Evolutionary conservation across 768 basidiomycete genomes (phyloP).

Genomic region (Suillus luteus): DNA sequence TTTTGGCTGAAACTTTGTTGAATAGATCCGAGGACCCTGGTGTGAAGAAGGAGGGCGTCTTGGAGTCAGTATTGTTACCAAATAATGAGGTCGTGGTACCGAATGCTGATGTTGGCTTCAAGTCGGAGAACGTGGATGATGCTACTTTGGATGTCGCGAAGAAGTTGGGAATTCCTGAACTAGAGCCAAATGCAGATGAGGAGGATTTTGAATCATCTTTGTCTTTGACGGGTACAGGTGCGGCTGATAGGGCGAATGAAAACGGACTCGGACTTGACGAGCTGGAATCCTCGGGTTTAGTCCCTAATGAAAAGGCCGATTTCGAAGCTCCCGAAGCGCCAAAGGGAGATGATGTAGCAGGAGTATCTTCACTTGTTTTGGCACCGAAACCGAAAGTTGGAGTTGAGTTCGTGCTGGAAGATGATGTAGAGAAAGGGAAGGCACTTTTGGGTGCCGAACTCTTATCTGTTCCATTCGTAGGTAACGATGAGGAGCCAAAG

Average conservation of each 20-base stretch:
- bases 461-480: slow-evolving; percentile 20
- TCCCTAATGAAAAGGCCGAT: slow-evolving; percentile 30
- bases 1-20: slow-evolving; percentile 11
- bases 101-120: slow-evolving; percentile 29
- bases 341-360: slow-evolving; percentile 17
- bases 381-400: slow-evolving; percentile 20
- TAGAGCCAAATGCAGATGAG: slow-evolving; percentile 22
- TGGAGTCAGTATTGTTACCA: slow-evolving; percentile 23
- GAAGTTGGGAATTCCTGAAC: slow-evolving; percentile 22
- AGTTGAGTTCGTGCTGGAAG: slow-evolving; percentile 11
- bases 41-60: slow-evolving; percentile 18
- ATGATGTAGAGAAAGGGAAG: slow-evolving; percentile 22
- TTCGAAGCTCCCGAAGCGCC: slow-evolving; percentile 26
- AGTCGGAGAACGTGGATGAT: slow-evolving; percentile 24
- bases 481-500: slow-evolving; percentile 28
- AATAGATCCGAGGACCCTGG: slow-evolving; percentile 12
- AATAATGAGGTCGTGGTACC: slow-evolving; percentile 25
- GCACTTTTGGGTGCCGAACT: slow-evolving; percentile 30
- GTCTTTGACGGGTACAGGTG: slow-evolving; percentile 13
- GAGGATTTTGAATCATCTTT: slow-evolving; percentile 10
- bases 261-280: slow-evolving; percentile 22
- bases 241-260: slow-evolving; percentile 17
- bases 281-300: slow-evolving; percentile 13
- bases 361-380: slow-evolving; percentile 23
- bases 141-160: slow-evolving; percentile 23